These are phyloP conservation scores for Talaromyces sp. DNA, from an alignment of 2,329 filamentous ascomycete species.

Conservation along the genomic window DNA sequence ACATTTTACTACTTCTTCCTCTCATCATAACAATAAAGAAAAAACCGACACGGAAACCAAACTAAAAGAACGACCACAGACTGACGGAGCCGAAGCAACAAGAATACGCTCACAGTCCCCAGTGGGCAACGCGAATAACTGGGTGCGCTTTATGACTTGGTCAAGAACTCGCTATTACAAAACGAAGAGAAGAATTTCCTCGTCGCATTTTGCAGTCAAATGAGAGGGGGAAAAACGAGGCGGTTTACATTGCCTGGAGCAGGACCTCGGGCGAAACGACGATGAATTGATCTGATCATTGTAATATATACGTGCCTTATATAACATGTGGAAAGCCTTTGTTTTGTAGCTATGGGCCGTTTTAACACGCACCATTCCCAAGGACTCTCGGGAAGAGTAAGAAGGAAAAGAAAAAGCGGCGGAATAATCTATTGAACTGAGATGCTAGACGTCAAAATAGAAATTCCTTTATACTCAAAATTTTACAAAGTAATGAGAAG, in stretches of 20 bases:
- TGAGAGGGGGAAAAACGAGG: not conserved
- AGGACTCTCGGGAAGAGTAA: not conserved
- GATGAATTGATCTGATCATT: not conserved
- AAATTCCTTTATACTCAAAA: not conserved
- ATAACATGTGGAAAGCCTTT: not conserved
- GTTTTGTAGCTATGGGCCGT: not conserved
- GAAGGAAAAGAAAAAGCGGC: not conserved
- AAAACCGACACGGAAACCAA: not conserved
- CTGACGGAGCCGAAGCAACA: not conserved
- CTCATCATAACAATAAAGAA: not conserved
- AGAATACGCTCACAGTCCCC: not conserved
- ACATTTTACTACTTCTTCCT: not conserved
- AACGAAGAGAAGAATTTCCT: slow-evolving; percentile 34
- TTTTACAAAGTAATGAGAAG: not conserved
- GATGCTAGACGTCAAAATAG: not conserved
- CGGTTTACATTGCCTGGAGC: not conserved
- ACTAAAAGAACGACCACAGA: not conserved
- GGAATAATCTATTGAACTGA: not conserved
- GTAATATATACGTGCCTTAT: not conserved
- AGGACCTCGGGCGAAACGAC: not conserved
- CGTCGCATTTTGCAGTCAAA: slow-evolving; percentile 7
- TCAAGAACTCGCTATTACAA: slow-evolving; percentile 51
- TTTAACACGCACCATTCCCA: not conserved
- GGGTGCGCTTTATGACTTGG: slow-evolving; percentile 54
- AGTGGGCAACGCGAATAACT: slow-evolving; percentile 32